Percentiles rank a stretch among this genome's conserved stretches.
phyloP scores from a whole-genome alignment of 78 protist genomes.

The Dictyostelium intermedium region DNA sequence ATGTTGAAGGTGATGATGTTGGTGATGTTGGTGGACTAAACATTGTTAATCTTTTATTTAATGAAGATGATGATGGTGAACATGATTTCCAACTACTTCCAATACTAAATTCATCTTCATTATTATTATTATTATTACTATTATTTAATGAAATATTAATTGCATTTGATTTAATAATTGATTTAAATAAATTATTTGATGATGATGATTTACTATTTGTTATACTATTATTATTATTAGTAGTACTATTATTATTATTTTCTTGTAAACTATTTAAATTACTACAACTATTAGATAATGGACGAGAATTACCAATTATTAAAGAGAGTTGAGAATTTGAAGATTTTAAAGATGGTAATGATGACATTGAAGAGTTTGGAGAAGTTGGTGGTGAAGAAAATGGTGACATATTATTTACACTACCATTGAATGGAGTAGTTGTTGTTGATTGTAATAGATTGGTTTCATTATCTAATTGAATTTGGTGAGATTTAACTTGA shows the following conservation, averaged over 20 bases:
- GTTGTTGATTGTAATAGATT: background rate
- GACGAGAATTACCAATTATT: background rate
- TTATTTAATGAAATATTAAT: background rate
- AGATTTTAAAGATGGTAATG: background rate
- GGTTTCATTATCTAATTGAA: background rate
- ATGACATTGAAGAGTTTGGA: background rate
- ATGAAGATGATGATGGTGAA: conserved; percentile 11
- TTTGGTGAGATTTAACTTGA: background rate
- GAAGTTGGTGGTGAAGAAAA: background rate
- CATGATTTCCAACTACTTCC: conserved; percentile 18
- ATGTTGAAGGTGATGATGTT: background rate
- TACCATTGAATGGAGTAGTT: background rate
- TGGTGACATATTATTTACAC: background rate
- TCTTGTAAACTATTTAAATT: background rate
- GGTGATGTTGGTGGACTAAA: background rate
- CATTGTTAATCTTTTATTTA: background rate
- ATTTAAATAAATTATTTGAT: background rate
- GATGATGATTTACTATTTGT: background rate
- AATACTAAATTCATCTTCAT: background rate
- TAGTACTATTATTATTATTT: background rate
- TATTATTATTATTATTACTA: background rate
- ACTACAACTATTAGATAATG: background rate
- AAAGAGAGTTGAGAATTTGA: background rate
- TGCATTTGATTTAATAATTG: background rate
- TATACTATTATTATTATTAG: background rate